Conservation (phyloP, 2,329 filamentous ascomycete genomes). For the Chrysosphaeria jannelii region DNA sequence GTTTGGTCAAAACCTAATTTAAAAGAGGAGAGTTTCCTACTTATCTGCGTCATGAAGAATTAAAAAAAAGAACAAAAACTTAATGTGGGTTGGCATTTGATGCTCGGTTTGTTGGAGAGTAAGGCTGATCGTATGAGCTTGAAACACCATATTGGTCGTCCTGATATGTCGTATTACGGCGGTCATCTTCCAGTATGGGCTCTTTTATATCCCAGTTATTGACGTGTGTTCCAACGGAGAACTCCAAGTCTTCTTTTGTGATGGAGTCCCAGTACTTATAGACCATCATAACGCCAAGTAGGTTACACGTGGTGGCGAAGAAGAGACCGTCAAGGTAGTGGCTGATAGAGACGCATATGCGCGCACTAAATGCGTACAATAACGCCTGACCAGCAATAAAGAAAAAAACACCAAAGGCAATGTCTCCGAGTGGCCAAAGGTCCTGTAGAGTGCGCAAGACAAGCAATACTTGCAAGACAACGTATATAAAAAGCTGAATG, state of each 20-base stretch:
- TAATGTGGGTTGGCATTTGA: too few relatives aligned
- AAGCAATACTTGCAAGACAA: constrained; percentile 63
- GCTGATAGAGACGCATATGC: constrained; percentile 55
- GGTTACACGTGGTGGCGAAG: constrained; percentile 78
- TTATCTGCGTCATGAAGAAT: too few relatives aligned
- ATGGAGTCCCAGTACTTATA: constrained; percentile 99
- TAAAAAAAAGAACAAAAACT: too few relatives aligned
- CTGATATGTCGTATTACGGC: constrained; percentile 38
- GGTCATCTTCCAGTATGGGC: constrained; percentile 50
- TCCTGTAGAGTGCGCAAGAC: constrained; percentile 78
- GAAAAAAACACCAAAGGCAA: constrained; percentile 69
- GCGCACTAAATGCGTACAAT: constrained; percentile 64
- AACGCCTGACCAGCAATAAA: constrained; percentile 80
- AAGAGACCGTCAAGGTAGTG: constrained; percentile 90
- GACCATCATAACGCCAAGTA: constrained; percentile 95
- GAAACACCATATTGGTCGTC: constrained; percentile 33
- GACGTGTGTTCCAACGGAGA: constrained; percentile 79
- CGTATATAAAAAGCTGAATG: constrained; percentile 58
- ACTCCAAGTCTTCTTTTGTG: constrained; percentile 91
- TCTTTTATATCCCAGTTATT: constrained; percentile 99
- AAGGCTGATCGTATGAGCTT: constrained; percentile 20
- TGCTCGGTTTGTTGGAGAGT: constrained; percentile 15
- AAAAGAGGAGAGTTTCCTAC: too few relatives aligned
- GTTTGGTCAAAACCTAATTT: too few relatives aligned
- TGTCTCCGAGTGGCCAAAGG: constrained; percentile 81